Percentiles rank a stretch among this genome's conserved stretches.
These are phyloP conservation scores for Colletotrichum lentis DNA, from an alignment of 2,329 filamentous ascomycete genomes.

Conservation along the genomic window DNA sequence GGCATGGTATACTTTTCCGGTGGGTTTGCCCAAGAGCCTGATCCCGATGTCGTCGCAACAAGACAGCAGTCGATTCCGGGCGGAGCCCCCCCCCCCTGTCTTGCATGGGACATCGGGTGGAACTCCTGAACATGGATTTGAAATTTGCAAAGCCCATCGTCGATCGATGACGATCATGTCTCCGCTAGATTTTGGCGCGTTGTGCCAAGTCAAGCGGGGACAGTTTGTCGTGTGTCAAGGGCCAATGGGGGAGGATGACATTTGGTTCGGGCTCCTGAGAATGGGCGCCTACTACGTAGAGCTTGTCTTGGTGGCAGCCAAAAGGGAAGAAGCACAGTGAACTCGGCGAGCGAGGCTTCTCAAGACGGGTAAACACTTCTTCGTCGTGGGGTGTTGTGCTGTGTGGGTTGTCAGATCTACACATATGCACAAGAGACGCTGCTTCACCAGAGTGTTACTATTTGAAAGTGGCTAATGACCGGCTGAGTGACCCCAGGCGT, in stretches of 20 bases:
- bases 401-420: background rate
- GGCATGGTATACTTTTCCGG: background rate
- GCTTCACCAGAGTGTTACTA: background rate
- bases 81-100: no score
- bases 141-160: background rate
- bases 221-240: background rate
- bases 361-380: background rate
- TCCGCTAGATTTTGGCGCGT: background rate
- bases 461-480: background rate
- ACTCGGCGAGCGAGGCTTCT: background rate
- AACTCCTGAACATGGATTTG: no score
- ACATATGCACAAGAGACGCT: no score
- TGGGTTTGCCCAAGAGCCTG: no score
- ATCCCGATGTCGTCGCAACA: background rate
- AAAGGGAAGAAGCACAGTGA: background rate
- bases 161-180: slow-evolving; percentile 4
- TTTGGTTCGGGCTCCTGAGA: background rate
- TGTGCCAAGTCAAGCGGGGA: background rate
- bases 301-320: background rate
- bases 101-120: no score
- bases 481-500: background rate
- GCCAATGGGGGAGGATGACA: background rate
- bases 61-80: no score
- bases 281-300: background rate
- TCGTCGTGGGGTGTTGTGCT: background rate